These are phyloP conservation scores for Neurospora crassa DNA, from an alignment of 2,329 filamentous ascomycete genomes.

Conservation along the genomic window DNA sequence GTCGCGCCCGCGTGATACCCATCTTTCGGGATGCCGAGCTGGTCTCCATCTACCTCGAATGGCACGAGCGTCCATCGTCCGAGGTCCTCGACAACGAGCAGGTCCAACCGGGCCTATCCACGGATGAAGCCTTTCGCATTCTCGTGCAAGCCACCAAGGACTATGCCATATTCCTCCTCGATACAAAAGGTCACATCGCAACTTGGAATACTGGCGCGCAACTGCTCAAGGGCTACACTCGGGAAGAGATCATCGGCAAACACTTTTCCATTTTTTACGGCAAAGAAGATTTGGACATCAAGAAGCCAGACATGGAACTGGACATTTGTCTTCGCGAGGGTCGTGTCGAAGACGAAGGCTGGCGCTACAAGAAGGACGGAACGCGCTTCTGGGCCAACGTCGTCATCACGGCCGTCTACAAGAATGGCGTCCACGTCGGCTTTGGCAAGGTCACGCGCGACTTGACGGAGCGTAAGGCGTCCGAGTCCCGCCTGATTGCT, in stretches of 20 bases:
- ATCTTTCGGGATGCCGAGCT: conserved; percentile 22
- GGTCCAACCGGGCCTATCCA: conserved; percentile 25
- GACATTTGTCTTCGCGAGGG: conserved; percentile 43
- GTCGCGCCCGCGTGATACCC: conserved; percentile 24
- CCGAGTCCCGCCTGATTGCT: conserved; percentile 43
- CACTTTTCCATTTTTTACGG: conserved; percentile 51
- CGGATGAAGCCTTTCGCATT: conserved; percentile 47
- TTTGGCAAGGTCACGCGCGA: conserved; percentile 52
- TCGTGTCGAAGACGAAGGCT: conserved; percentile 48
- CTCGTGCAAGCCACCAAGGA: conserved; percentile 52
- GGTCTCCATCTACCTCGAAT: conserved; percentile 24
- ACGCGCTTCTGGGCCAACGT: conserved; percentile 51
- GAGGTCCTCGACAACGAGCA: conserved; percentile 12
- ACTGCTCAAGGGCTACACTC: conserved; percentile 44
- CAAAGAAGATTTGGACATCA: conserved; percentile 35
- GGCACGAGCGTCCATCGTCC: conserved; percentile 16
- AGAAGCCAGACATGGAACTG: conserved; percentile 43
- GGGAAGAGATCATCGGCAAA: conserved; percentile 44
- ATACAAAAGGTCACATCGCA: conserved; percentile 42
- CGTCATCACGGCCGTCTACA: conserved; percentile 46
- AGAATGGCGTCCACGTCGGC: conserved; percentile 41
- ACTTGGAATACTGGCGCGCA: conserved; percentile 50
- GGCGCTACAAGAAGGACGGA: conserved; percentile 50
- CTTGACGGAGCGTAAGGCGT: conserved; percentile 43
- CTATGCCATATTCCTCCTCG: conserved; percentile 54